Evolutionary conservation across 179 eudicot genomes (phyloP).

Genomic region (Spinacia oleracea): DNA sequence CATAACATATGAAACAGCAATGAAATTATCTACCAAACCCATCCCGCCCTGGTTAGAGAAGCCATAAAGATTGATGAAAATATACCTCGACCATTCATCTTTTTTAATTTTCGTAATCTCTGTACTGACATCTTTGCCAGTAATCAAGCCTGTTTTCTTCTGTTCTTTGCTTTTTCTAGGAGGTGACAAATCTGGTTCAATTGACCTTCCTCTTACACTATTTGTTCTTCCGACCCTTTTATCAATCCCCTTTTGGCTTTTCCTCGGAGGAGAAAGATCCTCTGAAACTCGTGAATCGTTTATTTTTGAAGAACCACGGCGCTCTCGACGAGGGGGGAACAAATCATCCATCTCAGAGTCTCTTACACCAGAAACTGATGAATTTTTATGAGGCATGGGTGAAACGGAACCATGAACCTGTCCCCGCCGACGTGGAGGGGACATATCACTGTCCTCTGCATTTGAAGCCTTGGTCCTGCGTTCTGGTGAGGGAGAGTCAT

Average conservation of each 20-base stretch:
- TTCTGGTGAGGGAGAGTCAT: conserved; percentile 38
- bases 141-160: conserved; percentile 66
- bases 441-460: conserved; percentile 30
- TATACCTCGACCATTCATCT: conserved; percentile 64
- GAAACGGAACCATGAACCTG: conserved; percentile 24
- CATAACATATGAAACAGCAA: background rate
- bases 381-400: conserved; percentile 21
- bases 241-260: conserved; percentile 28
- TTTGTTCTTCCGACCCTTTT: conserved; percentile 16
- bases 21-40: too few relatives aligned
- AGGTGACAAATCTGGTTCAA: conserved; percentile 60
- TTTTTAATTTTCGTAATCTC: conserved; percentile 57
- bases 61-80: conserved; percentile 9
- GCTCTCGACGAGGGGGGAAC: conserved; percentile 52
- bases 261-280: conserved; percentile 67
- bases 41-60: too few relatives aligned
- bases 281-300: conserved; percentile 30
- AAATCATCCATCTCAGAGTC: conserved; percentile 27
- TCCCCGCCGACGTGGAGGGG: conserved; percentile 34
- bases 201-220: conserved; percentile 22
- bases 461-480: conserved; percentile 13
- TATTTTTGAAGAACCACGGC: conserved; percentile 21
- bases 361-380: conserved; percentile 5
- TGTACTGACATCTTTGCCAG: conserved; percentile 66
- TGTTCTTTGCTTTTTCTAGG: conserved; percentile 47